phyloP scores from a whole-genome alignment of 495 filamentous ascomycete genomes.

The Tetracladium setigerum region DNA sequence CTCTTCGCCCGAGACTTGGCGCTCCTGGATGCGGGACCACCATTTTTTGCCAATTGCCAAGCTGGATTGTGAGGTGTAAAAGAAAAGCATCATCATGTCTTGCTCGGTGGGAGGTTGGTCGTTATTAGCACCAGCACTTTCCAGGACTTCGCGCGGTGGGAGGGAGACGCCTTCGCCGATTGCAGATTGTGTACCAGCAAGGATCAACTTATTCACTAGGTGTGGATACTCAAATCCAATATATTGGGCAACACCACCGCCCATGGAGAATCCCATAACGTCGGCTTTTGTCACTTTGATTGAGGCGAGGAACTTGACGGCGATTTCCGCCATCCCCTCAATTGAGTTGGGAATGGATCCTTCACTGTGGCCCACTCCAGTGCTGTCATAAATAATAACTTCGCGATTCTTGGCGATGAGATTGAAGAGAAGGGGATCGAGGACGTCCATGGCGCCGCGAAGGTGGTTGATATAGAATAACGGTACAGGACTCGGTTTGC shows the following conservation, averaged over 20 bases:
- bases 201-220: constrained; percentile 16
- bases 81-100: background rate
- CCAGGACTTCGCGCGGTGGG: background rate
- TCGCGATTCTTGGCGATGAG: background rate
- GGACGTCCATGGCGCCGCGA: background rate
- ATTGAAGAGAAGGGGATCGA: background rate
- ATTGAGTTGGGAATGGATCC: background rate
- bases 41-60: background rate
- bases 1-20: background rate
- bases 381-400: background rate
- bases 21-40: background rate
- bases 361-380: background rate
- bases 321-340: background rate
- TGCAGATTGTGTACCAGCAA: constrained; percentile 13
- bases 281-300: constrained; percentile 48
- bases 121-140: background rate
- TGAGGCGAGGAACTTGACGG: background rate
- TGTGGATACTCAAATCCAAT: constrained; percentile 12
- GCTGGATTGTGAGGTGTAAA: background rate
- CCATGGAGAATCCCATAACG: constrained; percentile 23
- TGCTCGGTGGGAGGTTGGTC: background rate
- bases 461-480: background rate
- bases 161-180: background rate
- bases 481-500: background rate
- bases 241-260: constrained; percentile 20